phyloP scores from a whole-genome alignment of 78 protist genomes.

The Dictyostelium intermedium region DNA sequence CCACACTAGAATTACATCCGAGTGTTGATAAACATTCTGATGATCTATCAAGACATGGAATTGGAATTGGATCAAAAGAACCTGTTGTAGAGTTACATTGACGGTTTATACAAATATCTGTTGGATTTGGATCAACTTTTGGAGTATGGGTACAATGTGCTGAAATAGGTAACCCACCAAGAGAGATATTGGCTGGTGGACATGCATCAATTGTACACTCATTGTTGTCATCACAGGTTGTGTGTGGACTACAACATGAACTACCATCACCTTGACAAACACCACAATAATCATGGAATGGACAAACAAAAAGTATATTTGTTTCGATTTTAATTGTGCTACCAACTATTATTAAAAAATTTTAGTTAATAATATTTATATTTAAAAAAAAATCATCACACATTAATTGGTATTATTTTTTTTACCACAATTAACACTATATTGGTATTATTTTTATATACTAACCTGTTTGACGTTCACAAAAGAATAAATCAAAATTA shows the following conservation, averaged over 20 bases:
- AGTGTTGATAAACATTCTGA: not conserved
- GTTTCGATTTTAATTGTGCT: not conserved
- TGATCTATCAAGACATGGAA: not conserved
- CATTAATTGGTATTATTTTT: no score
- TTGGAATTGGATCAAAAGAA: not conserved
- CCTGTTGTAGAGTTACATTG: not conserved
- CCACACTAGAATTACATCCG: not conserved
- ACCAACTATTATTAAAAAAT: no score
- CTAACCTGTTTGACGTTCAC: slow-evolving; percentile 29
- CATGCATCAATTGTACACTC: not conserved
- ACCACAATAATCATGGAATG: not conserved
- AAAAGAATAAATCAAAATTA: slow-evolving; percentile 53
- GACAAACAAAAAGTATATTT: not conserved
- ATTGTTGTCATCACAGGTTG: not conserved
- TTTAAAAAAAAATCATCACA: no score
- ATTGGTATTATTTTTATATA: no score
- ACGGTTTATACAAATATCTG: not conserved
- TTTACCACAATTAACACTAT: no score
- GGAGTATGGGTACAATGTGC: not conserved
- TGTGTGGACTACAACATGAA: not conserved
- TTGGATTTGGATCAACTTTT: not conserved
- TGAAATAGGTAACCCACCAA: not conserved
- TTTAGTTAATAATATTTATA: no score
- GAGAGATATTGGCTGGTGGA: not conserved
- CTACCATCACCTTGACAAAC: not conserved